Evolutionary conservation across 768 basidiomycete genomes (phyloP), one percentile per base, ranked within the genome.

Genomic region (Trametes gibbosa): DNA sequence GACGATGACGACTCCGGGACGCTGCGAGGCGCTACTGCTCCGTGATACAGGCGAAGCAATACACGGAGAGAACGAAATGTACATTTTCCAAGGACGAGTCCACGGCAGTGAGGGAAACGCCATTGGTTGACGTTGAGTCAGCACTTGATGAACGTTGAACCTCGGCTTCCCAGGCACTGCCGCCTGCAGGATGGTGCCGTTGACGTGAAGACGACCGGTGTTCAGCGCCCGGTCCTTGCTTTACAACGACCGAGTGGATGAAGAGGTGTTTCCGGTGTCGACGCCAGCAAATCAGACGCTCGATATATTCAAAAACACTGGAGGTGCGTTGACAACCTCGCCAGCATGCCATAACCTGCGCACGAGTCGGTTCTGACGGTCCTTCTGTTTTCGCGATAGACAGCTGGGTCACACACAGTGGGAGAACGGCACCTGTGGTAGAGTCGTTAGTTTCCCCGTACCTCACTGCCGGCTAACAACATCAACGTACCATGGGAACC

Each of bases 21-120:
- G 57, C 9, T 58, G 50, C 19, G 53, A 43, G 3, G 56, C 55
- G 45, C 54, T 62, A 41, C n/a, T n/a, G n/a, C n/a, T 65, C 64
- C 5, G 61, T 59, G 54, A 65, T 62, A 51, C 59, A 62, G 3
- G 63, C 61, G 21, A 62, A 58, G 16, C 61, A 61, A 4, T 45
- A 42, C 7, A 54, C 61, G 12, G 64, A 58, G 5, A 67, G 62
- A 40, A 65, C 66, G 42, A 67, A 65, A 16, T 64, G 50, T 2
- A 67, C 62, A 37, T 67, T 64, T 32, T 67, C 63, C 16, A 67
- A 35, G 35, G 58, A 61, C 16, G 64, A 63, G 35, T 67, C 66
- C 13, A 60, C 64, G 13, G 62, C 64, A 21, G 32, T 40, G 37
- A 21, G 19, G 64, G 62, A 50, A 67, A 64, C 37, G 58, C 61